Base-by-base conservation (phyloP, 352 stramenopile genomes). In the Phytophthora macrochlamydospora region DNA sequence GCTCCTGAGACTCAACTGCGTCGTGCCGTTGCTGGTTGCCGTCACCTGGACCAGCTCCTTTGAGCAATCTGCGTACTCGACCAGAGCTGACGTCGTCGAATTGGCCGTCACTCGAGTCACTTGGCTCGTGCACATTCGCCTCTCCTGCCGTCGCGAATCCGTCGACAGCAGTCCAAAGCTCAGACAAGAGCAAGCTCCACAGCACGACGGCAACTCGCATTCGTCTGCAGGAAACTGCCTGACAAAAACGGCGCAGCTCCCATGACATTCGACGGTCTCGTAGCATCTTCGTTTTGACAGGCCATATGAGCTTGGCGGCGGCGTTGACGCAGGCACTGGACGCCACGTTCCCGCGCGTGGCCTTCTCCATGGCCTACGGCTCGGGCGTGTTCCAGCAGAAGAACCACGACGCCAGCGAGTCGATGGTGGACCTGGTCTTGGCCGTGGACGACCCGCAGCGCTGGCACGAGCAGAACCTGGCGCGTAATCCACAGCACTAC, bases 361-460 rank as follows among this genome's bases (percentile, higher is more conserved):
- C 88, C 30, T 94, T 93, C 66, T 75, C 79, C n/a, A 91, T 94
- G 85, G 88, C 84, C 4, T 96, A 96, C 57, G 88, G 88, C 5
- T 96, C 88, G 12, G 79, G 83, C 29, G 86, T 96, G 2, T 96
- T 96, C 61, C 66, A 78, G 69, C 88, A 96, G 63, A 79, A 69
- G 48, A 76, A 91, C 62, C 85, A 94, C 72, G 80, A 96, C 64
- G 73, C 72, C 51, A 93, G 84, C 65, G 69, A 66, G 43, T 90
- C 84, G 35, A 93, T 97, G 87, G 76, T 97, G 42, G 91, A 97
- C 59, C 81, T 97, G 40, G 87, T 97, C 7, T 91, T 97, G 52
- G 91, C 86, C 1, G 91, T 97, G 42, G 76, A 92, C 51, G 84
- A 97, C 65, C 80, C 91, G 14, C 62, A 73, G 30, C 67, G 70